Percentiles rank a stretch among this genome's conserved stretches.
Evolutionary conservation across 2,329 filamentous ascomycete genomes (phyloP).

Genomic region (Cytospora schulzeri): DNA sequence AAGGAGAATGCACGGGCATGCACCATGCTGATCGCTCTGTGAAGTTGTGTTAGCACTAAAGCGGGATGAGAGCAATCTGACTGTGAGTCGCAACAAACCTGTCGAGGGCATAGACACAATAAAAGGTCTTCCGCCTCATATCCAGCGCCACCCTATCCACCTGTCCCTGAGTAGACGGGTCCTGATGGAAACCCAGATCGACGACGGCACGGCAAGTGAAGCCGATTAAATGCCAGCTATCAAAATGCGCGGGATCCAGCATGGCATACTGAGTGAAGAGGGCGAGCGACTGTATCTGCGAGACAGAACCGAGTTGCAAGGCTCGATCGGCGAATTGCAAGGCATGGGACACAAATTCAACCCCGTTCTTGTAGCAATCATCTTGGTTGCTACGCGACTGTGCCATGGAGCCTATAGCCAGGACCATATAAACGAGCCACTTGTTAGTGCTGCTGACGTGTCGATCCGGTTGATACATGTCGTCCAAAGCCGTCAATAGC

Average conservation of each 20-base stretch:
- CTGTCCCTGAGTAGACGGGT: slow-evolving; percentile 72
- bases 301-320: slow-evolving; percentile 79
- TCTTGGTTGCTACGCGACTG: slow-evolving; percentile 72
- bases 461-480: slow-evolving; percentile 73
- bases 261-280: slow-evolving; percentile 88
- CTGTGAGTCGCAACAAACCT: slow-evolving; percentile 54
- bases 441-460: slow-evolving; percentile 70
- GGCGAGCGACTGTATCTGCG: slow-evolving; percentile 84
- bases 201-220: slow-evolving; percentile 85
- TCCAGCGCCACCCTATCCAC: slow-evolving; percentile 72
- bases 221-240: slow-evolving; percentile 91
- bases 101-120: slow-evolving; percentile 88
- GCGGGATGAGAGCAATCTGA: background rate
- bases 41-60: slow-evolving; percentile 30
- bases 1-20: slow-evolving; percentile 90
- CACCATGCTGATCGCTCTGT: slow-evolving; percentile 82
- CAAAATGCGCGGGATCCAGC: slow-evolving; percentile 87
- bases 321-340: slow-evolving; percentile 80
- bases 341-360: slow-evolving; percentile 63
- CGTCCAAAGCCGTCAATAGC: slow-evolving; percentile 77
- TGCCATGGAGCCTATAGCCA: slow-evolving; percentile 78
- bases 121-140: slow-evolving; percentile 80
- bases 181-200: slow-evolving; percentile 91
- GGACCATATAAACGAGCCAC: slow-evolving; percentile 86
- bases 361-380: slow-evolving; percentile 59